These are phyloP conservation scores for Yarrowia sp. DNA, from an alignment of 805 yeast species.

Conservation along the genomic window DNA sequence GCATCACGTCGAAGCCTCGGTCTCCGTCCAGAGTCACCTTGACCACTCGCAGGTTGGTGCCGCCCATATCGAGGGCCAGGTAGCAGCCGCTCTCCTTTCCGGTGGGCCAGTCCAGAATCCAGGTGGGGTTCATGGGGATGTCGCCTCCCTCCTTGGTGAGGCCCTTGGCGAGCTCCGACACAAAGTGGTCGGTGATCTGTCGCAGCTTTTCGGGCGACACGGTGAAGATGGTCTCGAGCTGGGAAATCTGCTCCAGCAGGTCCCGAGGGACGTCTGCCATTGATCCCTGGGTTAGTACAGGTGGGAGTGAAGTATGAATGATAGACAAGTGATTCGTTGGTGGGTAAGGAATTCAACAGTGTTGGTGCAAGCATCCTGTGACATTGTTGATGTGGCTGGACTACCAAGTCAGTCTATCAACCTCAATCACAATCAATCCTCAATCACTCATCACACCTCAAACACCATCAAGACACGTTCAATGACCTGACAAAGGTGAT, in stretches of 20 bases:
- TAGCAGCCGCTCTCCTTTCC: slow-evolving; percentile 90
- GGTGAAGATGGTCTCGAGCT: slow-evolving; percentile 66
- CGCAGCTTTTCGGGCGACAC: slow-evolving; percentile 67
- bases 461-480: too few species aligned
- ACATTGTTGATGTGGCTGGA: too few species aligned
- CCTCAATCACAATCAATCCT: too few species aligned
- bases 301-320: not conserved
- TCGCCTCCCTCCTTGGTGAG: slow-evolving; percentile 73
- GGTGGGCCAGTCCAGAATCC: slow-evolving; percentile 94
- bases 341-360: too few species aligned
- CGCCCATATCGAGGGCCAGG: slow-evolving; percentile 95
- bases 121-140: slow-evolving; percentile 96
- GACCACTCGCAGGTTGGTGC: slow-evolving; percentile 94
- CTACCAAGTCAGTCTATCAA: too few species aligned
- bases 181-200: slow-evolving; percentile 75
- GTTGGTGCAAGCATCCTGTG: too few species aligned
- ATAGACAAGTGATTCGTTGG: too few species aligned
- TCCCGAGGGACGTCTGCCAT: slow-evolving; percentile 71
- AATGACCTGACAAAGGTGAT: too few species aligned
- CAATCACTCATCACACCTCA: too few species aligned
- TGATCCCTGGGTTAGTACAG: slow-evolving; percentile 54
- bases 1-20: slow-evolving; percentile 82
- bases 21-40: slow-evolving; percentile 83
- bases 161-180: slow-evolving; percentile 81
- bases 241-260: slow-evolving; percentile 63